Evolutionary conservation across 805 yeast species (phyloP), one percentile per base, ranked within the genome.

Genomic region (Starmerella kuoi): DNA sequence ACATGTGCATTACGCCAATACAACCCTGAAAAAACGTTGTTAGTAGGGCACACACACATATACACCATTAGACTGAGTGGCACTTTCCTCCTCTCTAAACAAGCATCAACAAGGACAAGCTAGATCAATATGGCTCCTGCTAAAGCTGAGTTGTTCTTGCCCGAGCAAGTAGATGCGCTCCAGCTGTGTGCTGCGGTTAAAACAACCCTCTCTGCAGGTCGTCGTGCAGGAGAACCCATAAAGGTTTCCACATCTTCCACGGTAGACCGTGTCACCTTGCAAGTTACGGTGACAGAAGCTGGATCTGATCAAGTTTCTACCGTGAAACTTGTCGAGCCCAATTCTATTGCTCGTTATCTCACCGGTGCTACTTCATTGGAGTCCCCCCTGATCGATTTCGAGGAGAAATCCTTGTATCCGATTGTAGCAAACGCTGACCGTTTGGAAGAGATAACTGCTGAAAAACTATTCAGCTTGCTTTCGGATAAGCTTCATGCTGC

Each of bases 321-420:
- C 2, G 37, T 24, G 5, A 28, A 61, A 48, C 63, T 71, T 45
- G 54, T 59, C 36, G 78, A 72, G 55, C 63, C 75, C 27, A 73
- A 73, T 52, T 72, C 77, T 23, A 67, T 73, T 31, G 76, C 72
- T 31, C 63, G 66, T 50, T 70, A 61, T 49, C 58, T 72, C 45
- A n/a, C 47, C 30, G 45, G 47, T 14, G 28, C 39, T 5, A 28
- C 51, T 3, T 31, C 34, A 11, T 18, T 15, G 22, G 54, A 57
- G 24, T 43, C 48, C 19, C 41, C 46, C 3, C 52, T 62, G 12
- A 52, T 66, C 30, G 52, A 46, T 6, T 52, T 55, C 22, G 77
- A 72, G 48, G 74, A 70, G 54, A 28, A 55, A 7, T 47, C 60
- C 42, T 32, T 57, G 2, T 59, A 54, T 37, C 54, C 60, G 7